phyloP scores from a whole-genome alignment of 2,329 filamentous ascomycete genomes.

The Massarina eburnea region DNA sequence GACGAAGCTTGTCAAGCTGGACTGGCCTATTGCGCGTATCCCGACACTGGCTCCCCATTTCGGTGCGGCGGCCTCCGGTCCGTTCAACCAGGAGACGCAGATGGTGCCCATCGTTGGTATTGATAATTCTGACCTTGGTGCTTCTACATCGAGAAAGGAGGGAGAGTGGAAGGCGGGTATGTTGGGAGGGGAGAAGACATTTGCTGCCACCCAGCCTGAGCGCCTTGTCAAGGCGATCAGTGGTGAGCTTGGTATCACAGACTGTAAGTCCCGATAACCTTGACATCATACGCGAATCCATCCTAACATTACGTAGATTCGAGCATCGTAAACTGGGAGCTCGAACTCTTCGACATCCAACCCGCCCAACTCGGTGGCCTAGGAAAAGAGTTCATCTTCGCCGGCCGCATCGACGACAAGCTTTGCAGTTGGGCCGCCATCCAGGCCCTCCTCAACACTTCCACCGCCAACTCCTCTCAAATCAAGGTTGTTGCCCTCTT shows the following conservation, averaged over 20 bases:
- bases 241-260: slow-evolving; percentile 71
- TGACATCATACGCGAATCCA: background rate
- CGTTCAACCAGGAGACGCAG: slow-evolving; percentile 85
- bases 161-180: slow-evolving; percentile 43
- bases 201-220: slow-evolving; percentile 80
- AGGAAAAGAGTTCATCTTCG: slow-evolving; percentile 92
- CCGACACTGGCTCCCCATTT: slow-evolving; percentile 95
- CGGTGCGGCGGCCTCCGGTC: slow-evolving; percentile 66
- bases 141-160: slow-evolving; percentile 35
- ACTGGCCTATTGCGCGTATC: slow-evolving; percentile 88
- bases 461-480: slow-evolving; percentile 60
- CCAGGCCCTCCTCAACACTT: slow-evolving; percentile 72
- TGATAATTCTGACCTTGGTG: slow-evolving; percentile 65
- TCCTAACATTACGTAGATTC: slow-evolving; percentile 47
- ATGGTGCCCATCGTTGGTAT: slow-evolving; percentile 93
- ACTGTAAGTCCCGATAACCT: slow-evolving; percentile 48
- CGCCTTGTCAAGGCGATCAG: slow-evolving; percentile 82
- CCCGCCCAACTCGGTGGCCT: slow-evolving; percentile 81
- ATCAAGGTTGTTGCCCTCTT: slow-evolving; percentile 94
- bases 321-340: slow-evolving; percentile 90
- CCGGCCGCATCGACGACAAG: slow-evolving; percentile 95
- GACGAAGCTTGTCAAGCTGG: slow-evolving; percentile 82
- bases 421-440: slow-evolving; percentile 93
- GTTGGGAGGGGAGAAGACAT: slow-evolving; percentile 68
- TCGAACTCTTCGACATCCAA: slow-evolving; percentile 91